A percentile compares a stretch with the other conserved stretches of the same genome.
phyloP scores from a whole-genome alignment of 495 filamentous ascomycete species.

The Penicillium nucicola region DNA sequence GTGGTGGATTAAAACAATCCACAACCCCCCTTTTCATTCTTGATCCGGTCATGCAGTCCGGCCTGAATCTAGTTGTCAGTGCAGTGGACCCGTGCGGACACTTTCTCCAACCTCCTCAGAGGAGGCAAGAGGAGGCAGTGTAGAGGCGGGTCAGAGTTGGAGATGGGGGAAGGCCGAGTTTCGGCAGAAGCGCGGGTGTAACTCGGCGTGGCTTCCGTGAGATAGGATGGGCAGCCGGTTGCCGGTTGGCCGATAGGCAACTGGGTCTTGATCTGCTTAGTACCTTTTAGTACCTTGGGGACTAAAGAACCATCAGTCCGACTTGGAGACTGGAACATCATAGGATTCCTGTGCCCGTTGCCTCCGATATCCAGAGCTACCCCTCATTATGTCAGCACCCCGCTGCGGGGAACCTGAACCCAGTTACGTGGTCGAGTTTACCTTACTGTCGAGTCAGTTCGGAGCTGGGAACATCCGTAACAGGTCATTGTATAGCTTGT shows the following conservation, averaged over 20 bases:
- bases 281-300: not conserved
- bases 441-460: too few species aligned
- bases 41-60: conserved; percentile 8
- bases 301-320: not conserved
- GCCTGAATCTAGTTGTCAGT: not conserved
- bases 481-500: too few species aligned
- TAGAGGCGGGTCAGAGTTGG: conserved; percentile 20
- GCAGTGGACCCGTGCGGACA: conserved; percentile 13
- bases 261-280: not conserved
- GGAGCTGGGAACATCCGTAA: too few species aligned
- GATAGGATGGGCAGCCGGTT: too few species aligned
- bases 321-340: not conserved
- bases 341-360: too few species aligned
- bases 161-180: conserved; percentile 16
- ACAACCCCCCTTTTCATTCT: not conserved
- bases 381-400: conserved; percentile 27
- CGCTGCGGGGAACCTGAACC: conserved; percentile 5
- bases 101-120: conserved; percentile 23
- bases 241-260: not conserved
- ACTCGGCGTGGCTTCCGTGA: conserved; percentile 1
- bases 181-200: conserved; percentile 17
- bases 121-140: not conserved
- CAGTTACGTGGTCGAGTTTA: too few species aligned
- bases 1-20: not conserved
- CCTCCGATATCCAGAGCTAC: not conserved